Base-by-base conservation (phyloP, 495 filamentous ascomycete species). In the Thozetella sp. region DNA sequence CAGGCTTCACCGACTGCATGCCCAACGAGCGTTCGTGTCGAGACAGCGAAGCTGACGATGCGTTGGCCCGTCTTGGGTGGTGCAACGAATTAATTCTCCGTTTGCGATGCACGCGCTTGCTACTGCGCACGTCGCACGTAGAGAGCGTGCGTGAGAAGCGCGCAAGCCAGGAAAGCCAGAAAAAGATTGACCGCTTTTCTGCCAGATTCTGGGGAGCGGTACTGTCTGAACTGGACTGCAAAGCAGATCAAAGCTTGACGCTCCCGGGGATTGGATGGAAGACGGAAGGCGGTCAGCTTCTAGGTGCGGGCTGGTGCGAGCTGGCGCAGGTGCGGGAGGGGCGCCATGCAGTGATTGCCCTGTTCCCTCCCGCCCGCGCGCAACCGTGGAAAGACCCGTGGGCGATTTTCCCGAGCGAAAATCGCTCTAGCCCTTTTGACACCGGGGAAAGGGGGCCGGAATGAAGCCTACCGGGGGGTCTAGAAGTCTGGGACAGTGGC, bases 391-490 rank as follows among this genome's bases (percentile, higher is more conserved):
- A 48, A 48, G 43, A n/a, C 43, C 43, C 43, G 43, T 19, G 11
- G 43, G 43, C 20, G 43, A 48, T 48, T 48, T 10, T 48, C 43
- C 43, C 43, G 43, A 19, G 43, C 43, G 43, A 9, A 11, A 48
- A 48, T 48, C 43, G n/a, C 43, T 19, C 43, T 48, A 48, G 43
- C 43, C 43, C 9, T 48, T 48, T 48, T 48, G 43, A 48, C 43
- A 48, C 43, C 43, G 43, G 43, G 43, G 43, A 48, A 48, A 10
- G 9, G 9, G 20, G 9, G 43, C 43, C 43, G 43, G 43, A 48
- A 48, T 48, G 43, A 48, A n/a, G 10, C n/a, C 10, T 11, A 48
- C 43, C 43, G 20, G 43, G 43, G 43, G 20, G 43, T 48, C 43
- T 20, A 20, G n/a, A 48, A 9, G n/a, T 10, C 43, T 48, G 43